A percentile compares a stretch with the other conserved stretches of the same genome.
These are phyloP conservation scores for Dichotomopilus funicola DNA, from an alignment of 2,329 filamentous ascomycete species.

Conservation along the genomic window DNA sequence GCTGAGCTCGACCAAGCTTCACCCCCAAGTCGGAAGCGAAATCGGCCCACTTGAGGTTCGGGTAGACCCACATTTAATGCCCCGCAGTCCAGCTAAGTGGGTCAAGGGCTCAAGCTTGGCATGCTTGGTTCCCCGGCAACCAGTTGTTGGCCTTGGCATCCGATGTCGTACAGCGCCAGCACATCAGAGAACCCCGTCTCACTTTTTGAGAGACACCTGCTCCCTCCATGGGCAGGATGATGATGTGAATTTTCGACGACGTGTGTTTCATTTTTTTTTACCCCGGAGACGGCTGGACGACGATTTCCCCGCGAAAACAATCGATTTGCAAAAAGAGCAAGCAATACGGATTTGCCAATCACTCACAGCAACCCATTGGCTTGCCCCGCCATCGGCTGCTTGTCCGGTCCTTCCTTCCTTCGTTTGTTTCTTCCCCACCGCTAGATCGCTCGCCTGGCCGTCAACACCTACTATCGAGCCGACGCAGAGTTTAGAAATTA, in stretches of 20 bases:
- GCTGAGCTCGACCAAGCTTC: not conserved
- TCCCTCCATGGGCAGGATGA: not conserved
- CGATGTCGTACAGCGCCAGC: not conserved
- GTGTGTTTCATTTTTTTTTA: not conserved
- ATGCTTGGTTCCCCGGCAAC: constrained; percentile 17
- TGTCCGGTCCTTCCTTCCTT: too few species aligned
- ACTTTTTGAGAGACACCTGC: not conserved
- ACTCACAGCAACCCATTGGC: not conserved
- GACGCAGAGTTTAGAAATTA: not conserved
- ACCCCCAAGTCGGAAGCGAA: too few species aligned
- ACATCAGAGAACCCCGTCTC: not conserved
- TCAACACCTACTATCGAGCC: not conserved
- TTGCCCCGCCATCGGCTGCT: constrained; percentile 13
- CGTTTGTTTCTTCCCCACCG: not conserved
- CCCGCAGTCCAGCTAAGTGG: not conserved
- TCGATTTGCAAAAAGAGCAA: constrained; percentile 2
- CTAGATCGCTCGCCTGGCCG: not conserved
- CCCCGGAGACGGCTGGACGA: not conserved
- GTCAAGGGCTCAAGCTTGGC: not conserved
- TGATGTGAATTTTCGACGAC: not conserved
- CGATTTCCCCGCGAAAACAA: not conserved
- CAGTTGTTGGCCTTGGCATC: constrained; percentile 14
- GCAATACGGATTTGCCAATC: not conserved
- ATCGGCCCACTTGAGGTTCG: not conserved
- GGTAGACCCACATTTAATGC: not conserved